Percentiles rank a stretch among this genome's conserved stretches.
Conservation (phyloP, 306 rosid species). For the Quercus robur region DNA sequence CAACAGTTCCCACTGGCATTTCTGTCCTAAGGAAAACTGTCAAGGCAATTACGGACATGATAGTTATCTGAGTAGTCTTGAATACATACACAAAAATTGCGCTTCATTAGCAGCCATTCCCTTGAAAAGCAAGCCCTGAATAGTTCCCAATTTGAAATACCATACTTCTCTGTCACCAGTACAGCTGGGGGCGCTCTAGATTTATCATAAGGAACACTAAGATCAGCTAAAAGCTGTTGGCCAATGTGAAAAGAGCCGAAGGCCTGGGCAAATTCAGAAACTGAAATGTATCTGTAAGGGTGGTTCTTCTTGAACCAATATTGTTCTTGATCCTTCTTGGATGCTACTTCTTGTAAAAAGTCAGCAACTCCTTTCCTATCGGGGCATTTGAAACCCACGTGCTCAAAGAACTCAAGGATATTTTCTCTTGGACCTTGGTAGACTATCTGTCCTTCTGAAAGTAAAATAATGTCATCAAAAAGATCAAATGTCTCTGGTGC, state of each 20-base stretch:
- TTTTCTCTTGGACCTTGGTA: slow-evolving; percentile 73
- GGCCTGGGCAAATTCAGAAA: slow-evolving; percentile 44
- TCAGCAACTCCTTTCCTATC: slow-evolving; percentile 82
- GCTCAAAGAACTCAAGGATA: slow-evolving; percentile 64
- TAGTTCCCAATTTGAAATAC: slow-evolving; percentile 61
- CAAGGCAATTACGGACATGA: slow-evolving; percentile 48
- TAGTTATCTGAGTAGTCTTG: slow-evolving; percentile 55
- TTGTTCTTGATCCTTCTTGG: slow-evolving; percentile 80
- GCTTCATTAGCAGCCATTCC: slow-evolving; percentile 70
- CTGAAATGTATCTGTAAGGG: slow-evolving; percentile 58
- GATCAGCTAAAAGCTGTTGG: slow-evolving; percentile 42
- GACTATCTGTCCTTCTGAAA: slow-evolving; percentile 71
- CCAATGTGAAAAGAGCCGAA: slow-evolving; percentile 50
- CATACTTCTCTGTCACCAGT: slow-evolving; percentile 57
- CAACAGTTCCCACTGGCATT: slow-evolving; percentile 53
- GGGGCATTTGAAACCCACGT: slow-evolving; percentile 61
- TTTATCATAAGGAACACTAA: slow-evolving; percentile 56
- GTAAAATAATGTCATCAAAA: slow-evolving; percentile 51
- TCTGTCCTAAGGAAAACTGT: slow-evolving; percentile 63
- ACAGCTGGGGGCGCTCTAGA: slow-evolving; percentile 54
- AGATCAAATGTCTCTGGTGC: slow-evolving; percentile 62
- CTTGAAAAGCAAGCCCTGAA: slow-evolving; percentile 78
- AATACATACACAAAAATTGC: slow-evolving; percentile 55
- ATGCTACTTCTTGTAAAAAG: slow-evolving; percentile 81
- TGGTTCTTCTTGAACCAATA: slow-evolving; percentile 56